Evolutionary conservation across 495 filamentous ascomycete species (phyloP), one percentile per base, ranked within the genome.

Genomic region (Cryomyces minteri): DNA sequence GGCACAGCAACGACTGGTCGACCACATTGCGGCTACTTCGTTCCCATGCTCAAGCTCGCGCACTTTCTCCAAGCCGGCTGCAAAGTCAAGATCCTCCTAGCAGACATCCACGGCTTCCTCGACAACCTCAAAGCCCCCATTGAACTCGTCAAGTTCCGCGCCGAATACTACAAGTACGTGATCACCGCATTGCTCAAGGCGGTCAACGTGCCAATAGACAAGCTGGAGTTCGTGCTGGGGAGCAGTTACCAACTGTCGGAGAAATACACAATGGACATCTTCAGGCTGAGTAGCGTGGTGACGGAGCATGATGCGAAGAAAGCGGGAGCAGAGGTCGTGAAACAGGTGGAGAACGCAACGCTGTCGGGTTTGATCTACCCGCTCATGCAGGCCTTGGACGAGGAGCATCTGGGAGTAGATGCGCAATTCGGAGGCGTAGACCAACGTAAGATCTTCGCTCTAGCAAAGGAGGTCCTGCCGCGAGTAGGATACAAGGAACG

Each of bases 281-380:
- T 79, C 60, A 32, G 54, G 29, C 39, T 66, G 28, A 51, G 41
- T 33, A 54, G 56, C 9, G 48, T 60, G 11, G 59, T 66, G n/a
- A 57, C 59, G 31, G 60, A 60, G 32, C 65, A 67, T 49, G 83
- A 88, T 55, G 78, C 84, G 5, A 80, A 82, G 58, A 88, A 84
- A 61, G 85, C 86, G 0, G 88, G 90, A 10, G 81, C 83, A 1
- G 90, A 98, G 57, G 72, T 98, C 5, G 87, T 98, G 39, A 98
- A 96, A 68, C 85, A 95, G 65, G 71, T 77, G 9, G 70, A 71
- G 18, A 83, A 82, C 51, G 72, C 82, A 28, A 73, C 81, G 7
- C 53, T 98, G 40, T 74, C 71, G 49, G 87, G 86, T 0, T 69
- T 94, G 10, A 69, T 95, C 40, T 98, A 98, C 62, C 83, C 84